Evolutionary conservation across 192 early-diverging fungal genomes (phyloP).

Genomic region (Backusella circina): DNA sequence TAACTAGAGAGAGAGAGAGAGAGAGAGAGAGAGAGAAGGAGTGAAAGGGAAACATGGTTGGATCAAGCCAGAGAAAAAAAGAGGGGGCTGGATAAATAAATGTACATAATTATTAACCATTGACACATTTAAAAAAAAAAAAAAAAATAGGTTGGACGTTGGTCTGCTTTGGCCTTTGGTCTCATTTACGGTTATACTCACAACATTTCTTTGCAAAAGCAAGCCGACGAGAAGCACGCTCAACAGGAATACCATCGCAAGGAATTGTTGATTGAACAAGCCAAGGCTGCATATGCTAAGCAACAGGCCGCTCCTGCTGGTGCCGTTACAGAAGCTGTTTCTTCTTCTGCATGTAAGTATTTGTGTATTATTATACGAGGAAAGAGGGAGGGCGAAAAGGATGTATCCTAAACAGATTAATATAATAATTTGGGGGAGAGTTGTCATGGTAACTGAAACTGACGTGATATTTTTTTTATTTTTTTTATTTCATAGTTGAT

Average conservation of each 20-base stretch:
- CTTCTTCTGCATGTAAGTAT: neutral
- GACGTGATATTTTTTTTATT: conserved; percentile 1
- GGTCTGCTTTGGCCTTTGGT: conserved; percentile 54
- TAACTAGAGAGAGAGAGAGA: neutral
- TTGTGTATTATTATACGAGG: neutral
- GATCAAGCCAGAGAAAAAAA: neutral
- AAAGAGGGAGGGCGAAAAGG: neutral
- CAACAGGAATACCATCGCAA: conserved; percentile 46
- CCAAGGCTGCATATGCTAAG: conserved; percentile 71
- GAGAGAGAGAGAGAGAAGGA: too few species aligned
- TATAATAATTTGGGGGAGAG: neutral
- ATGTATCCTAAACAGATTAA: neutral
- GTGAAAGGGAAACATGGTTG: neutral
- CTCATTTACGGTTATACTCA: conserved; percentile 54
- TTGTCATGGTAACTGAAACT: neutral
- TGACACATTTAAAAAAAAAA: neutral
- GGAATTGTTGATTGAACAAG: conserved; percentile 70
- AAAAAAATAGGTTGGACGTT: conserved; percentile 48
- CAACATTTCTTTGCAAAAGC: conserved; percentile 44
- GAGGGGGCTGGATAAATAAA: neutral
- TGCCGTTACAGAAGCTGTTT: neutral
- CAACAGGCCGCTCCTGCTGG: conserved; percentile 44
- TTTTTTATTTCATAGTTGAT: conserved; percentile 27
- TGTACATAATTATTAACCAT: neutral
- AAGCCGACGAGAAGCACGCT: conserved; percentile 41